Evolutionary conservation across 2,329 filamentous ascomycete species (phyloP), one percentile per base, ranked within the genome.

Genomic region (Clonostachys rosea): DNA sequence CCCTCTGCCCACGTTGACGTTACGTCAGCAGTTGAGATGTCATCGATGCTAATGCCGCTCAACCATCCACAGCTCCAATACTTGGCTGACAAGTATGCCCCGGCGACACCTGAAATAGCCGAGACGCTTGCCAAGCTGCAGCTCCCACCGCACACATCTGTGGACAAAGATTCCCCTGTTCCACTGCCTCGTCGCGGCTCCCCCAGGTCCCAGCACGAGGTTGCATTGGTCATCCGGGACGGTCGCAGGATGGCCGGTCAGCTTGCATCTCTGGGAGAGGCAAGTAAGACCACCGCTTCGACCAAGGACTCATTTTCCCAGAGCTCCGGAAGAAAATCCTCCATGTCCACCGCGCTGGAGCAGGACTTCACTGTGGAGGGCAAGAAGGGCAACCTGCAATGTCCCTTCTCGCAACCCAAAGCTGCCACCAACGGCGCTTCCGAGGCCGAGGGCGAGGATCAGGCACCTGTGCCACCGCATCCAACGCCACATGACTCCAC

Each of bases 301-400:
- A 79, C 70, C 60, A 71, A 71, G 59, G 70, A 71, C 50, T 71
- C 70, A 10, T 58, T 66, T 36, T 74, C 75, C 16, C 69, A 68
- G 42, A 69, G 69, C 34, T 68, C 66, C 35, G 67, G 68, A 45
- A 65, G 65, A 40, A 53, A 68, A 60, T 83, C 82, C 16, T 79
- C 83, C 51, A 73, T 80, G 62, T 83, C 83, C 46, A 83, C 79
- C 44, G 75, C 81, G 36, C 70, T 95, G 60, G 91, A 96, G 69
- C 87, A 87, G 68, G 91, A 96, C 67, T 96, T 96, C 59, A 96
- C 91, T 16, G 87, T 91, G 34, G 76, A 85, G 61, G 91, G 91
- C 50, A 89, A 83, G 59, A 89, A 87, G 57, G 89, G 91, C 56
- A 80, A 79, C 53, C 71, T 96, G 45, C 81, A 82, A 55, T 96